Conservation (phyloP, 768 basidiomycete genomes). For the Pleurotus tuber-regium region DNA sequence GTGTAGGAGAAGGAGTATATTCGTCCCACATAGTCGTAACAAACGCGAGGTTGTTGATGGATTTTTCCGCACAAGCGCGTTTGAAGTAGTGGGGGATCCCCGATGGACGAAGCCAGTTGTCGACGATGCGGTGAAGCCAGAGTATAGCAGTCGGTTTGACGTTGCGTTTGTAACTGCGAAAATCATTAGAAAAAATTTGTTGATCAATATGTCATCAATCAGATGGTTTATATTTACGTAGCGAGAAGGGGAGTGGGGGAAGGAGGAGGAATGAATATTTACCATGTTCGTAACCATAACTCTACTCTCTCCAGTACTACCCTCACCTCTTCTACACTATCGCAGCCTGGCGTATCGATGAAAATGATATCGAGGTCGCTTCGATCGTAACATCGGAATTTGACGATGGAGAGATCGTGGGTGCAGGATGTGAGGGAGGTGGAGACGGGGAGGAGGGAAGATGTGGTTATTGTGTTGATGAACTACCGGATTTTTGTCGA, state of each 20-base stretch:
- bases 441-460: not conserved
- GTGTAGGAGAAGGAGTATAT: no score
- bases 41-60: not conserved
- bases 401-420: constrained; percentile 4
- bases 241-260: no score
- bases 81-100: constrained; percentile 3
- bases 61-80: not conserved
- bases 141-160: constrained; percentile 6
- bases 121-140: constrained; percentile 10
- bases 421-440: not conserved
- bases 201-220: no score
- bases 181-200: no score
- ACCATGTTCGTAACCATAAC: constrained; percentile 2
- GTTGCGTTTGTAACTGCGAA: constrained; percentile 4
- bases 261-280: not conserved
- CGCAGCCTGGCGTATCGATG: constrained; percentile 8
- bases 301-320: not conserved
- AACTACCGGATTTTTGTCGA: constrained; percentile 2
- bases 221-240: no score
- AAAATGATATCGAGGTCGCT: constrained; percentile 10
- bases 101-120: constrained; percentile 1
- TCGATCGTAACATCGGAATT: constrained; percentile 5
- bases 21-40: constrained; percentile 9
- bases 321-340: constrained; percentile 4
- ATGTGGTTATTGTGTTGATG: constrained; percentile 5